phyloP scores from a whole-genome alignment of 2,329 filamentous ascomycete genomes.

The Colletotrichum tofieldiae region DNA sequence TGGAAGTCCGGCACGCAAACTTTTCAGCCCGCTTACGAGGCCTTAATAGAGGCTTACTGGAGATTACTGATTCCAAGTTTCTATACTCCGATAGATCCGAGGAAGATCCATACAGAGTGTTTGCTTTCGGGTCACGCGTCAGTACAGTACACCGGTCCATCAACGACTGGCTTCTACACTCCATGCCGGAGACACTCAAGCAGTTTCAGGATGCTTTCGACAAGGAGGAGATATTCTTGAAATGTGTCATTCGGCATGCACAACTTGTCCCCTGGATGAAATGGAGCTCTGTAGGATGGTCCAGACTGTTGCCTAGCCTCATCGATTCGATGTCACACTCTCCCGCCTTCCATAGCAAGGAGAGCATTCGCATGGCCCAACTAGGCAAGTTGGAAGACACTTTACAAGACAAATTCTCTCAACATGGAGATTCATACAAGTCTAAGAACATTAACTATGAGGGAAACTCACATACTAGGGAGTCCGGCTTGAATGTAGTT shows the following conservation, averaged over 20 bases:
- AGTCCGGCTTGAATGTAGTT: too few species aligned
- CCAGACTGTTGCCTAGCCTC: accelerated
- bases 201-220: not conserved
- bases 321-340: not conserved
- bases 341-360: not conserved
- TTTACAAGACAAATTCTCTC: not conserved
- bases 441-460: not conserved
- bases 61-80: not conserved
- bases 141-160: not conserved
- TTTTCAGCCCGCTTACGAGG: not conserved
- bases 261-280: not conserved
- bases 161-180: not conserved
- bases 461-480: too few species aligned
- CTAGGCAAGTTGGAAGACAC: not conserved
- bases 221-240: not conserved
- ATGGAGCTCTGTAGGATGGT: not conserved
- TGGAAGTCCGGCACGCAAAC: not conserved
- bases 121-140: not conserved
- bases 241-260: not conserved
- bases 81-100: not conserved
- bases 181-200: not conserved
- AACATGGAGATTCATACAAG: not conserved
- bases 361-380: not conserved
- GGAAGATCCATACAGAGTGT: not conserved
- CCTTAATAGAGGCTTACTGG: not conserved